Evolutionary conservation across 2,329 filamentous ascomycete genomes (phyloP).

Genomic region (Talaromyces sp.): DNA sequence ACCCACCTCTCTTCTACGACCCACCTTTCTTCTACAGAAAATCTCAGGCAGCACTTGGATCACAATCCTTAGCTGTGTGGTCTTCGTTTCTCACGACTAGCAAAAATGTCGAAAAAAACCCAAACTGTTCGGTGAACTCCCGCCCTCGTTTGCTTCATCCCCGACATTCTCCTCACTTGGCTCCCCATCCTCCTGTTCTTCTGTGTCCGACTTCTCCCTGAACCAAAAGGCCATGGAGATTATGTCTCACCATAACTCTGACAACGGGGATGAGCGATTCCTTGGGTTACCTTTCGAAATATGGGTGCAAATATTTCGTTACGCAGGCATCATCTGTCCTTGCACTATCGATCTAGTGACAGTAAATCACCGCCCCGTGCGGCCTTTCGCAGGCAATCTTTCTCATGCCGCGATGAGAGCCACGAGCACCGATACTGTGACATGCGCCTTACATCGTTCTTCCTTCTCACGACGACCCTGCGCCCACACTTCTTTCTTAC

Average conservation of each 20-base stretch:
- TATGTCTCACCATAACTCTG: not conserved
- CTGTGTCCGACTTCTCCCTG: not conserved
- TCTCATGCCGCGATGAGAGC: not conserved
- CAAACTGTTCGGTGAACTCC: not conserved
- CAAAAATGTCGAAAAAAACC: not conserved
- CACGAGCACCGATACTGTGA: not conserved
- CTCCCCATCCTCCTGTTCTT: not conserved
- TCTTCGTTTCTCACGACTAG: not conserved
- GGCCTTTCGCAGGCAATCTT: not conserved
- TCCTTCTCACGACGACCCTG: not conserved
- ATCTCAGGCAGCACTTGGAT: not conserved
- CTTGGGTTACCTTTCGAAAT: slow-evolving; percentile 1
- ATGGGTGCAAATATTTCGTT: slow-evolving; percentile 18
- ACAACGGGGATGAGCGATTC: not conserved
- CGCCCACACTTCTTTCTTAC: not conserved
- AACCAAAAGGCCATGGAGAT: not conserved
- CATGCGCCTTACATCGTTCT: not conserved
- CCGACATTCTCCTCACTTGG: not conserved
- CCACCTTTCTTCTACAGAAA: not conserved
- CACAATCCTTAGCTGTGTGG: not conserved
- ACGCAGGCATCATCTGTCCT: slow-evolving; percentile 18
- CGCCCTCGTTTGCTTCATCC: not conserved
- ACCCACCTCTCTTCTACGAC: not conserved
- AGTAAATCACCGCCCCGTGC: not conserved
- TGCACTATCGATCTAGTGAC: slow-evolving; percentile 16